Percentiles rank a stretch among this genome's conserved stretches.
These are phyloP conservation scores for Apiospora sp. DNA, from an alignment of 2,329 filamentous ascomycete genomes.

Conservation along the genomic window DNA sequence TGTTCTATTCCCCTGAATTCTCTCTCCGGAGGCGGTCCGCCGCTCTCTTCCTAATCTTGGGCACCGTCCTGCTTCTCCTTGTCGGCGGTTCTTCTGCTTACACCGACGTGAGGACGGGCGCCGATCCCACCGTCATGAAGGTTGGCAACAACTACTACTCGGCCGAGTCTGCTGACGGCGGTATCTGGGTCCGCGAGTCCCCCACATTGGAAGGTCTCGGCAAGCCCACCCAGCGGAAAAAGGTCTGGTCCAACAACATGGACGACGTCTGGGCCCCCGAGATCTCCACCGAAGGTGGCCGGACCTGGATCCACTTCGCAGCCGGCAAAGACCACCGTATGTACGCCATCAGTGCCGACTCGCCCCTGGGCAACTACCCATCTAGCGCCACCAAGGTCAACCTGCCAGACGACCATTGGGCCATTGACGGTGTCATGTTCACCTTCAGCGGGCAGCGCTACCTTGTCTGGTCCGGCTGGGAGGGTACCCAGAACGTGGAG, in stretches of 20 bases:
- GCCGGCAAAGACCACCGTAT: slow-evolving; percentile 33
- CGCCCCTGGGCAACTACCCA: slow-evolving; percentile 31
- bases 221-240: slow-evolving; percentile 22
- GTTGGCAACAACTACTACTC: slow-evolving; percentile 35
- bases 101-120: slow-evolving; percentile 30
- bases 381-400: slow-evolving; percentile 31
- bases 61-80: slow-evolving; percentile 21
- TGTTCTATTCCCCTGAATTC: neutral
- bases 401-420: slow-evolving; percentile 37
- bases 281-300: slow-evolving; percentile 31
- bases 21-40: neutral
- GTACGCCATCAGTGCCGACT: slow-evolving; percentile 35
- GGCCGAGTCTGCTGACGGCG: slow-evolving; percentile 33
- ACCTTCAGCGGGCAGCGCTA: slow-evolving; percentile 33
- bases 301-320: slow-evolving; percentile 36
- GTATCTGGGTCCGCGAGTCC: slow-evolving; percentile 34
- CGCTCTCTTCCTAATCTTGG: slow-evolving; percentile 12
- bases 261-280: slow-evolving; percentile 36
- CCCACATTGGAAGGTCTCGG: slow-evolving; percentile 32
- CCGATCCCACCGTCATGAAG: slow-evolving; percentile 35
- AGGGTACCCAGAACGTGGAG: slow-evolving; percentile 27
- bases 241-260: slow-evolving; percentile 33
- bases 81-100: slow-evolving; percentile 25
- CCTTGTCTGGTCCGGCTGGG: slow-evolving; percentile 40
- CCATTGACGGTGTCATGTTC: slow-evolving; percentile 37